Evolutionary conservation across 768 basidiomycete genomes (phyloP), one percentile per base, ranked within the genome.

Genomic region (Xerocomellus intermedius): DNA sequence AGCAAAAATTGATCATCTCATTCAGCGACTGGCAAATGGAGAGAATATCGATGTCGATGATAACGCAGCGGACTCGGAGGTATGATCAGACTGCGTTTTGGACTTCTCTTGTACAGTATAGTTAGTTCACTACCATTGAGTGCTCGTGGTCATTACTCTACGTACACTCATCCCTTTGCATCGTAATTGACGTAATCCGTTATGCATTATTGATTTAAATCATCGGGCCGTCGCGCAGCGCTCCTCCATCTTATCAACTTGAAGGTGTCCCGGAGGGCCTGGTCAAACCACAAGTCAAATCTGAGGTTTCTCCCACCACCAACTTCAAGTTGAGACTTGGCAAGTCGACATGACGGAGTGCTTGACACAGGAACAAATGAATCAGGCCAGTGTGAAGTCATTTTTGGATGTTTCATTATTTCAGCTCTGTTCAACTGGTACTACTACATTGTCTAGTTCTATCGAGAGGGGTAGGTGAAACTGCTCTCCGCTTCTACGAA

Each of bases 1-100:
- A 66, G 78, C 83, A 13, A 91, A 89, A 66, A 91, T 93, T 57
- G 91, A 92, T 63, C 85, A 91, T 71, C 79, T 89, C 38, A 86
- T 90, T 41, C 75, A 83, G 55, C 77, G 79, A 60, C 67, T 93
- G 19, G 65, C 66, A 12, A 76, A 77, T 30, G 89, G 89, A 13
- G 83, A 87, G 66, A 75, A 68, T 39, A 74, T 81, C 35, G 79
- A 80, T 36, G 44, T 43, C 4, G 69, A 71, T 19, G 69, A 71
- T 41, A 58, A 51, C 22, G 49, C 56, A 19, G 62, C 48, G 19
- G 71, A 71, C 42, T 57, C 67, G 42, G 69, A 72, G 42, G 57
- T 50, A 42, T 70, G 59, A 70, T 19, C 8, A 19, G 30, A 41
- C 16, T 33, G 22, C 10, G 21, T 46, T 41, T 57, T 41, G 19